Evolutionary conservation across 495 filamentous ascomycete species (phyloP), one percentile per base, ranked within the genome.

Genomic region (Penicillium arizonense): DNA sequence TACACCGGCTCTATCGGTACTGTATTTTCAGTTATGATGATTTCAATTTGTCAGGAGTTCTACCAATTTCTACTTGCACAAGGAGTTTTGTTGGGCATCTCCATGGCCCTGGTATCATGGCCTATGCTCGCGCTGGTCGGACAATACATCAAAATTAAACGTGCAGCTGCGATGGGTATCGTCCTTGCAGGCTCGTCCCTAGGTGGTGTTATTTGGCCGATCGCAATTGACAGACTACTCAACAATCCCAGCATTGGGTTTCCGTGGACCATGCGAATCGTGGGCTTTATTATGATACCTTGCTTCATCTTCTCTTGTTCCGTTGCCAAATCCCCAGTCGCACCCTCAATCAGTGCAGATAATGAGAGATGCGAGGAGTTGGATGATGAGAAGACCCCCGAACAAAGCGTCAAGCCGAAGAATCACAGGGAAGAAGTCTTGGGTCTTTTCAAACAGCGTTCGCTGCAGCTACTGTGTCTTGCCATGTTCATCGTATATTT

Each of bases 51-150:
- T 61, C 66, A 62, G 4, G 41, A 77, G 34, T 84, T 82, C 64
- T 87, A 76, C 56, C 82, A 88, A 41, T 82, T 88, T 55, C 67
- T 85, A 48, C 79, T 88, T 9, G 75, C 77, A 0, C 85, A 87
- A 58, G 82, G 80, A 3, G 51, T 87, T 3, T 64, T 87, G 0
- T 65, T 78, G 1, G 83, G 83, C 0, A 56, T 78, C 0, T 71
- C 68, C 14, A 77, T 78, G 59, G 68, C 74, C 0, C 53, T 87
- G 20, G 59, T 83, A 5, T 63, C 71, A 18, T 74, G 79, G 47
- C 83, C 85, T 0, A 68, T 73, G 30, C 60, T 86, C 7, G 78
- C 75, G 0, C 72, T 78, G 1, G 70, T 82, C 2, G 70, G 75
- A 8, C 77, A 83, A 46, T 80, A 77, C 50, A 82, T 89, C 58